Conservation (phyloP, 257 asterid species). For the Rhazya stricta region DNA sequence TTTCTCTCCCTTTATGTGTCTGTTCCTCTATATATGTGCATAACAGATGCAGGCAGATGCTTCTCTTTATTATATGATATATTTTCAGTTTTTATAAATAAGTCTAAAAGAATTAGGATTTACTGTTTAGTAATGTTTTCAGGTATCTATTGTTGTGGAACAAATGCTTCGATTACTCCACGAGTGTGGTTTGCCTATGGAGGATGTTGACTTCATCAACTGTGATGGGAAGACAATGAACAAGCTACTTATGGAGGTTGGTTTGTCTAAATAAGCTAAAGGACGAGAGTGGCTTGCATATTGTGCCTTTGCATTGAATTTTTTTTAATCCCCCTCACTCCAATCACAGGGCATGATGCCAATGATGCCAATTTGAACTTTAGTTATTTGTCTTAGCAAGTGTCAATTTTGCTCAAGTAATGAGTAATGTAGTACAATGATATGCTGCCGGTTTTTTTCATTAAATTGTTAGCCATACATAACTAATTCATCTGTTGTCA, state of each 20-base stretch:
- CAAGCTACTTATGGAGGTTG: conserved; percentile 77
- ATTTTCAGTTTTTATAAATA: not conserved
- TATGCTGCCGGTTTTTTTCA: not conserved
- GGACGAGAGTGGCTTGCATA: not conserved
- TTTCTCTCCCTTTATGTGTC: not conserved
- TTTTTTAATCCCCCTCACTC: not conserved
- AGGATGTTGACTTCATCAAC: conserved; percentile 85
- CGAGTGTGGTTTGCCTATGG: conserved; percentile 76
- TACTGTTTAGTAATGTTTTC: conserved; percentile 9
- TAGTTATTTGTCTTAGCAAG: not conserved
- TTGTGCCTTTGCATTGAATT: not conserved
- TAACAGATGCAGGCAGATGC: not conserved
- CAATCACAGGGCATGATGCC: not conserved
- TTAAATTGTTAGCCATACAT: not conserved
- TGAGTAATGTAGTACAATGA: too few species aligned
- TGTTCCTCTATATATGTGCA: not conserved
- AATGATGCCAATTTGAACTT: not conserved
- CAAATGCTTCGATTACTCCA: conserved; percentile 92
- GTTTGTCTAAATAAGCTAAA: conserved; percentile 15
- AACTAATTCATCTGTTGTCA: not conserved
- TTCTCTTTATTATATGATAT: not conserved
- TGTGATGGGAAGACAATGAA: conserved; percentile 90
- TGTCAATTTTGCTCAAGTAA: not conserved
- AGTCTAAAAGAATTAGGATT: not conserved
- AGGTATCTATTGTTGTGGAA: conserved; percentile 92